Base-by-base conservation (phyloP, 352 stramenopile species). In the Pythium dissotocum region DNA sequence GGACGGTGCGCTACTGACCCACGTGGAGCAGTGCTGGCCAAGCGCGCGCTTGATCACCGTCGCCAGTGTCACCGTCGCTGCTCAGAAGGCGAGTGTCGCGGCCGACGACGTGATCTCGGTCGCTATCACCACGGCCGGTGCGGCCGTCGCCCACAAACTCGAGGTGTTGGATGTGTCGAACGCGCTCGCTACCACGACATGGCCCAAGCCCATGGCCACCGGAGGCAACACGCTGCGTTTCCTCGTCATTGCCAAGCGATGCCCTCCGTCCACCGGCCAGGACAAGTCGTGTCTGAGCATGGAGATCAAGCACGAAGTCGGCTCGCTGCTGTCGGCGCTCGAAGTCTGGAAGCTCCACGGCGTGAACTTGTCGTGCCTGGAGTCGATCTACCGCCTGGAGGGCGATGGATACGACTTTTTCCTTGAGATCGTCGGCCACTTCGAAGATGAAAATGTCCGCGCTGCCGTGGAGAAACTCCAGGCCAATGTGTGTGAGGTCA, bases 201-300 rank as follows among this genome's bases (percentile, higher is more conserved):
- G 66, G 61, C 64, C 64, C 9, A 76, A 82, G 61, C 67, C 77
- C 0, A 44, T 56, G n/a, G 26, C 46, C 30, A 71, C 58, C 36
- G 80, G 67, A 46, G 85, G 70, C 33, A 91, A 88, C 63, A 72
- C 70, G 32, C 80, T 90, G 60, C 87, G 87, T 63, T 94, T 95
- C 53, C 69, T 91, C 12, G 74, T 94, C 40, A 73, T 95, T 42
- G 88, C 84, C 3, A 91, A 91, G 63, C 73, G 71, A 13, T 90
- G 75, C 49, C 79, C 77, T 38, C 78, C 81, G 12, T 71, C 86
- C 12, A 95, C 83, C 0, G 87, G 87, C 16, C 75, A 88, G 28
- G 87, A 95, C 75, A 95, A 95, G 70, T 90, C 87, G 33, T 93
- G 82, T 51, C 69, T 95, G 55, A 90, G 87, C 51, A 93, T 95